A percentile compares a stretch with the other conserved stretches of the same genome.
Evolutionary conservation across 108 stramenopile species (phyloP).

Genomic region (Chaetoceros tenuissimus): DNA sequence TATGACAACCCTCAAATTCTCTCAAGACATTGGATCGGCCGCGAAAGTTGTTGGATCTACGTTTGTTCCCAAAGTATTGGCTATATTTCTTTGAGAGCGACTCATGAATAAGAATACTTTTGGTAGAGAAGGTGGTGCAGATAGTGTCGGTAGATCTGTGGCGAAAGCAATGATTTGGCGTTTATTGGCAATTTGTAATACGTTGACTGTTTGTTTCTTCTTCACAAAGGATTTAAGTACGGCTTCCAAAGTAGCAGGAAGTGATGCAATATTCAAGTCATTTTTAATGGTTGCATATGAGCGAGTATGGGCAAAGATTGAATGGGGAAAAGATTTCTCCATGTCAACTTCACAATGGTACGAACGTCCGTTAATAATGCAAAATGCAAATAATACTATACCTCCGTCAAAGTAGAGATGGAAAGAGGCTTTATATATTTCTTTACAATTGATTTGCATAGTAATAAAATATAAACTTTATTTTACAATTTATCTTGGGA

Average conservation of each 20-base stretch:
- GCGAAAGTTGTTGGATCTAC: constrained; percentile 89
- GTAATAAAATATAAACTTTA: too few relatives aligned
- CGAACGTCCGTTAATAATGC: too few relatives aligned
- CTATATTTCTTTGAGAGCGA: constrained; percentile 93
- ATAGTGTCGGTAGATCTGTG: constrained; percentile 70
- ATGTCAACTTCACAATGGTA: too few relatives aligned
- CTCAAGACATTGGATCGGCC: constrained; percentile 60
- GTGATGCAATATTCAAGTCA: constrained; percentile 92
- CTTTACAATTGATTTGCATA: too few relatives aligned
- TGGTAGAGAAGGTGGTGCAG: constrained; percentile 64
- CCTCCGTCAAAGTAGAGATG: too few relatives aligned
- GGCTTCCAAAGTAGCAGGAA: constrained; percentile 87
- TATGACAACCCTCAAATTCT: constrained; percentile 65
- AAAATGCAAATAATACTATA: too few relatives aligned
- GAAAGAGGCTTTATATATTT: too few relatives aligned
- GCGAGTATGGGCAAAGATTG: constrained; percentile 78
- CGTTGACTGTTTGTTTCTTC: constrained; percentile 79
- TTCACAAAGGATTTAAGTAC: constrained; percentile 69
- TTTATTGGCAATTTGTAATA: constrained; percentile 89
- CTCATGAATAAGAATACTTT: constrained; percentile 88
- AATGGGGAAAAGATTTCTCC: constrained; percentile 85
- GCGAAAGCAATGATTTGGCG: constrained; percentile 93
- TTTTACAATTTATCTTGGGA: too few relatives aligned
- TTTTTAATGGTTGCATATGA: constrained; percentile 87
- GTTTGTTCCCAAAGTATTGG: constrained; percentile 87